Conservation (phyloP, 73 alveolate species). For the Strombidium stylifer region DNA sequence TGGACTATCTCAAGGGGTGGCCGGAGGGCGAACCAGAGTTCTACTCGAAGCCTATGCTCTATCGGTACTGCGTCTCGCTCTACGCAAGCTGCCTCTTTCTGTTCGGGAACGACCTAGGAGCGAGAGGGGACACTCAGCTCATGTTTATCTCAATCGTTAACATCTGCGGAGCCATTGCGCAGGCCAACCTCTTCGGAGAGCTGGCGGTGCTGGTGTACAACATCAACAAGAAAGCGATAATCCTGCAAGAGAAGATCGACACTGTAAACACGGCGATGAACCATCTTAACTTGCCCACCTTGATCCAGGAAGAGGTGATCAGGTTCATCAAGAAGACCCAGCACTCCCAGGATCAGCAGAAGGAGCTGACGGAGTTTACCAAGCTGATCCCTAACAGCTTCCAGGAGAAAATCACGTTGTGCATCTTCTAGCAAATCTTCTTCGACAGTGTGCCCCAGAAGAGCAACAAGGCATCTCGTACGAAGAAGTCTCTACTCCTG, state of each 20-base stretch:
- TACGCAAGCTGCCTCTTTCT: conserved; percentile 54
- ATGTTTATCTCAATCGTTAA: conserved; percentile 17
- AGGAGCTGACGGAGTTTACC: conserved; percentile 46
- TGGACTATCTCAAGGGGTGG: conserved; percentile 27
- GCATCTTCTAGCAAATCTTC: no score
- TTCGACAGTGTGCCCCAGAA: no score
- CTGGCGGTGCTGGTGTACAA: conserved; percentile 58
- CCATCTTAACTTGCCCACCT: conserved; percentile 29
- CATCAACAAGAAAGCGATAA: conserved; percentile 34
- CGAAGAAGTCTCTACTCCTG: no score
- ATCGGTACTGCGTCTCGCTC: conserved; percentile 27
- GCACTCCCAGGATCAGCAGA: conserved; percentile 39
- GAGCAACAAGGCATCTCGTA: no score
- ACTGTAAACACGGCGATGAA: conserved; percentile 57
- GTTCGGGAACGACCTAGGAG: conserved; percentile 61
- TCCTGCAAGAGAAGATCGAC: conserved; percentile 49
- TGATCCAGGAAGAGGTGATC: conserved; percentile 19
- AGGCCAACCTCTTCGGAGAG: conserved; percentile 67
- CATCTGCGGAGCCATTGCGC: conserved; percentile 53
- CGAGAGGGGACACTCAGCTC: conserved; percentile 12
- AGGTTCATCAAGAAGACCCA: conserved; percentile 30
- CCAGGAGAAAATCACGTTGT: no score
- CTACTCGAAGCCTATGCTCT: background rate
- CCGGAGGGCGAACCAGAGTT: conserved; percentile 4
- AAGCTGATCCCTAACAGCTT: no score